Evolutionary conservation across 306 rosid genomes (phyloP), one percentile per base, ranked within the genome.

Genomic region (Cucumis cinereus): DNA sequence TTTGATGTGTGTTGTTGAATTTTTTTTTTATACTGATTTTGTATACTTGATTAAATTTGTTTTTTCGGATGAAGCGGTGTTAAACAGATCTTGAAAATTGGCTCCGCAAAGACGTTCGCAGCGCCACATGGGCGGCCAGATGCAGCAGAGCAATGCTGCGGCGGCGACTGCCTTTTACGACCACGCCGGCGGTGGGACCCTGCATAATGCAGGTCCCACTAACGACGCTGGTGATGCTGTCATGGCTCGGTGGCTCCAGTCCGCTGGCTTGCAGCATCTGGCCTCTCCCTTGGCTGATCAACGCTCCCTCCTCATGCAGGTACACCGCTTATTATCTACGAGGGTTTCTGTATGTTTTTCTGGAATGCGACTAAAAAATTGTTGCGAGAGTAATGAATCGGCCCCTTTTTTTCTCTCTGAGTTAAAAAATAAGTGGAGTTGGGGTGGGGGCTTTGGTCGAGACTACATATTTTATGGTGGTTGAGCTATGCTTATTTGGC

Each of bases 41-140:
- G 56, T 6, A 6, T 55, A 38, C 38, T 24, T 58, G 71, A 66
- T 45, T 26, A 45, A 38, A 49, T 61, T 64, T 7, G 8, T 79
- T 56, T 62, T 55, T 77, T 67, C 80, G 70, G 80, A 79, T 77
- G 84, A 80, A 90, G 96, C 76, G 76, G 81, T 85, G 90, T 59
- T 73, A 77, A 69, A 77, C 85, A 90, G 95, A 91, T 91, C 97
- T 87, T 91, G 82, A 91, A 93, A 91, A 83, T 94, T 94, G 98
- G 98, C 98, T 88, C 98, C 98, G 54, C 98, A 91, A 89, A 78
- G 98, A 78, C 92, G 97, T 58, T 90, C 98, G 59, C 98, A 91
- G 96, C 98, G 98, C 97, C 98, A 87, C 93, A 86, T 91, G 96
- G 97, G 97, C 83, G 98, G 98, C 81, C 98, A 93, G 97, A 82